Evolutionary conservation across 1,284 basidiomycete species (phyloP).

Genomic region (Rhodotorula sp.): DNA sequence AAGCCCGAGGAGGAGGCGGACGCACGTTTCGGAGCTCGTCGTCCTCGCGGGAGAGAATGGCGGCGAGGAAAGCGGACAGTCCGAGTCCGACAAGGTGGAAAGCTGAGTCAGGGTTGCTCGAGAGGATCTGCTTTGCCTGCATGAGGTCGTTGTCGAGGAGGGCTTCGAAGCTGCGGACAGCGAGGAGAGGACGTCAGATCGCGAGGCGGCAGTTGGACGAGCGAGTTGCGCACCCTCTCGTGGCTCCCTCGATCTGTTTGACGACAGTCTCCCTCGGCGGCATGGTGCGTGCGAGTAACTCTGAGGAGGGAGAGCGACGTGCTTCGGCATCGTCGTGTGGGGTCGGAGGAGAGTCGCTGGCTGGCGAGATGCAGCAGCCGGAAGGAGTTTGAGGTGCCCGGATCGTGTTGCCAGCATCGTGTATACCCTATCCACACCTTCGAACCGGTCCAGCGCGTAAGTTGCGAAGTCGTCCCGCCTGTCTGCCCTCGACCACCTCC

Average conservation of each 20-base stretch:
- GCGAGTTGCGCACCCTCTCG: background rate
- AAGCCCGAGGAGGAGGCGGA: background rate
- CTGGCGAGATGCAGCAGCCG: too few species aligned
- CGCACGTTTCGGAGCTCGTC: conserved; percentile 25
- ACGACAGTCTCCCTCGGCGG: background rate
- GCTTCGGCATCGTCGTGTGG: background rate
- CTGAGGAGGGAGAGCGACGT: background rate
- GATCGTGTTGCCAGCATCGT: too few species aligned
- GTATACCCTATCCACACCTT: too few species aligned
- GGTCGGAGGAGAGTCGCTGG: too few species aligned
- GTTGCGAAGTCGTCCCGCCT: too few species aligned
- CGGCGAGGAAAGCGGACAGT: conserved; percentile 37
- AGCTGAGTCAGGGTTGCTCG: conserved; percentile 13
- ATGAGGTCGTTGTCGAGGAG: conserved; percentile 40
- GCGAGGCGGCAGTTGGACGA: background rate
- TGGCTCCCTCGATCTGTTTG: conserved; percentile 1
- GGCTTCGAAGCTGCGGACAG: conserved; percentile 24
- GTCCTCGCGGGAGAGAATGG: conserved; percentile 38
- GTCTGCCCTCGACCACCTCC: background rate
- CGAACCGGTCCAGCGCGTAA: too few species aligned
- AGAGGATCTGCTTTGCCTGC: conserved; percentile 18
- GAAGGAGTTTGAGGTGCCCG: too few species aligned
- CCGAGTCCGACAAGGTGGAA: conserved; percentile 37
- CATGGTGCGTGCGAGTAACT: background rate
- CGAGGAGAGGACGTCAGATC: background rate